phyloP scores from a whole-genome alignment of 164 flowering plant genomes.

The Aristolochia contorta region DNA sequence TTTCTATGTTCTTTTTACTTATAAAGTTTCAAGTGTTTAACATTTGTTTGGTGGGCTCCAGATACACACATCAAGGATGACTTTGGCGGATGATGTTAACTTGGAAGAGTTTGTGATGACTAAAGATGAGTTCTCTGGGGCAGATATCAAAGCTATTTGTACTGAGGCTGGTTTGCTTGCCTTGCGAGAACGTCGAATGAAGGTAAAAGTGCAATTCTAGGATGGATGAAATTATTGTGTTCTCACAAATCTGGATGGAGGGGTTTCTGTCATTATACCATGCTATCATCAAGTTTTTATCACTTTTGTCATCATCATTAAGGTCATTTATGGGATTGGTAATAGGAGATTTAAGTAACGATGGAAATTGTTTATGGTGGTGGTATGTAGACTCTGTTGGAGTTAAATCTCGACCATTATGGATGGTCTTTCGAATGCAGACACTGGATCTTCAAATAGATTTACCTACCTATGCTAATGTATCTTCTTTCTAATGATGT shows the following conservation, averaged over 20 bases:
- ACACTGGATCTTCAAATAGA: not conserved
- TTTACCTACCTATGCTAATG: not conserved
- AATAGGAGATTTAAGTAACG: too few relatives aligned
- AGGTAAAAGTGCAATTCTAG: conserved; percentile 29
- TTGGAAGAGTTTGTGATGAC: conserved; percentile 93
- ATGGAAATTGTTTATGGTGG: too few relatives aligned
- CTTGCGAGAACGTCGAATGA: conserved; percentile 87
- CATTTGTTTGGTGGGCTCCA: conserved; percentile 10
- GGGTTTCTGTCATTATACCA: not conserved
- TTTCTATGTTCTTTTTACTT: not conserved
- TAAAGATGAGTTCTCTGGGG: conserved; percentile 88
- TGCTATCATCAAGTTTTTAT: not conserved
- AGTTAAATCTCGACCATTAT: too few relatives aligned
- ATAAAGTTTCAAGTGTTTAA: not conserved
- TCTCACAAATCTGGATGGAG: not conserved
- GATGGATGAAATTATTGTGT: not conserved
- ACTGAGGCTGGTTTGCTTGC: conserved; percentile 98
- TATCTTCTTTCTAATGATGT: not conserved
- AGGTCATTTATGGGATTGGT: too few relatives aligned
- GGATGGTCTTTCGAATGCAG: too few relatives aligned
- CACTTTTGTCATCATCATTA: not conserved
- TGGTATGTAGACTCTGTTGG: too few relatives aligned
- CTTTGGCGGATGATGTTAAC: conserved; percentile 87
- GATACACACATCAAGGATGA: conserved; percentile 93
- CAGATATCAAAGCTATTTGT: conserved; percentile 90